Percentiles rank a stretch among this genome's conserved stretches.
These are phyloP conservation scores for Nannochloris sp. DNA, from an alignment of 139 green algal genomes.

Conservation along the genomic window DNA sequence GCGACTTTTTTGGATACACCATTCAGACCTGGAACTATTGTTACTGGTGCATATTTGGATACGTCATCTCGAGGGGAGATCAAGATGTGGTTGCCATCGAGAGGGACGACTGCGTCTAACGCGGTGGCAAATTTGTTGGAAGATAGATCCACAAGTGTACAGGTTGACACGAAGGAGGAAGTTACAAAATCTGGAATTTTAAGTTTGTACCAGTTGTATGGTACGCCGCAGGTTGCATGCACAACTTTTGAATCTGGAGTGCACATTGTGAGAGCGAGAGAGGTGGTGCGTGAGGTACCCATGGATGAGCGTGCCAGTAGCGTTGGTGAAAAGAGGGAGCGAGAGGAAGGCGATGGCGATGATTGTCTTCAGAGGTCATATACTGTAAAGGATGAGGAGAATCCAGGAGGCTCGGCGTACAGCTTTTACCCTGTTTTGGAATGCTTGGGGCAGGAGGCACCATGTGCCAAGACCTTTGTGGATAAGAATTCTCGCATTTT, in stretches of 20 bases:
- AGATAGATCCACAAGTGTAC: not conserved
- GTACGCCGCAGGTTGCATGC: not conserved
- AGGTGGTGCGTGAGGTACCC: not conserved
- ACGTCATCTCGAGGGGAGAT: not conserved
- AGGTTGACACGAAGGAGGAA: not conserved
- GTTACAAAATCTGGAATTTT: not conserved
- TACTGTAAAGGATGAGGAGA: not conserved
- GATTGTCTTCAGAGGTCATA: not conserved
- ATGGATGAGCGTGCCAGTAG: not conserved
- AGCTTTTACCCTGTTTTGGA: not conserved
- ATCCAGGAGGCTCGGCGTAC: not conserved
- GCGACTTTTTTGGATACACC: not conserved
- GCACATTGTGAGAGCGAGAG: not conserved
- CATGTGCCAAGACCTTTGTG: slow-evolving; percentile 1
- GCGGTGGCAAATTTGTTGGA: not conserved
- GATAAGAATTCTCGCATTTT: not conserved
- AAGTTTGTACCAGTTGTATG: not conserved
- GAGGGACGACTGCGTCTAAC: not conserved
- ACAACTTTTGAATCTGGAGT: slow-evolving; percentile 1
- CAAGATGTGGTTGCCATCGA: not conserved
- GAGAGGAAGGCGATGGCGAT: not conserved
- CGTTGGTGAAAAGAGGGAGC: not conserved
- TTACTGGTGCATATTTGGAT: not conserved
- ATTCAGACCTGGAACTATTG: not conserved
- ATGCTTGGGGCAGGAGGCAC: not conserved